Evolutionary conservation across 192 early-diverging fungal genomes (phyloP), one percentile per base, ranked within the genome.

Genomic region (Backusella sp.): DNA sequence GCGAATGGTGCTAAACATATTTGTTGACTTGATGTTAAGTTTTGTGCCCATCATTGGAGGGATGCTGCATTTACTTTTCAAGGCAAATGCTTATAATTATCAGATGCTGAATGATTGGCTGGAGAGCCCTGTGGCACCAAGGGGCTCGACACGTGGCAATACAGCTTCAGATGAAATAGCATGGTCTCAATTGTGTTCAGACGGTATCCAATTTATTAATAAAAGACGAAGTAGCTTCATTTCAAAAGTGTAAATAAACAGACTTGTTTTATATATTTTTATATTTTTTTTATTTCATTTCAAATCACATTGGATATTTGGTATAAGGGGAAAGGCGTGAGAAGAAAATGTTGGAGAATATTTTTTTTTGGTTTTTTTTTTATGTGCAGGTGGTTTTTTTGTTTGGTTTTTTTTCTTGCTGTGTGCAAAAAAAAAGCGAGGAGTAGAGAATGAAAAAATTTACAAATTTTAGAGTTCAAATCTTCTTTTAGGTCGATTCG

Each of bases 41-140:
- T 42, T 77, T 26, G 62, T 77, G 0, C 76, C 76, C 3, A 4
- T 73, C 0, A 62, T 26, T 2, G 76, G 76, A 11, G 23, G 70
- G 30, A 49, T 77, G 6, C 21, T 42, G 8, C 70, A 77, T 65
- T 66, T 70, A 30, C 66, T 77, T 11, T 77, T 68, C 32, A 77
- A 77, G 32, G 65, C 76, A 2, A 77, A 77, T 49, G 23, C 66
- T 36, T 73, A 70, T 70, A 77, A 77, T 34, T 70, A 70, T 34
- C 70, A 77, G 34, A 66, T 56, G 35, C 42, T 73, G 12, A 70
- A 73, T 41, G 76, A 77, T 35, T 77, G 71, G 69, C 15, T 77
- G 0, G 41, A 32, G 4, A 59, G 32, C n/a, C 30, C 72, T 26
- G 53, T 23, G 9, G 2, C 11, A 26, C n/a, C 23, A 26, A 59